These are phyloP conservation scores for Hypoxylon cercidicola DNA, from an alignment of 495 filamentous ascomycete species.

Conservation along the genomic window DNA sequence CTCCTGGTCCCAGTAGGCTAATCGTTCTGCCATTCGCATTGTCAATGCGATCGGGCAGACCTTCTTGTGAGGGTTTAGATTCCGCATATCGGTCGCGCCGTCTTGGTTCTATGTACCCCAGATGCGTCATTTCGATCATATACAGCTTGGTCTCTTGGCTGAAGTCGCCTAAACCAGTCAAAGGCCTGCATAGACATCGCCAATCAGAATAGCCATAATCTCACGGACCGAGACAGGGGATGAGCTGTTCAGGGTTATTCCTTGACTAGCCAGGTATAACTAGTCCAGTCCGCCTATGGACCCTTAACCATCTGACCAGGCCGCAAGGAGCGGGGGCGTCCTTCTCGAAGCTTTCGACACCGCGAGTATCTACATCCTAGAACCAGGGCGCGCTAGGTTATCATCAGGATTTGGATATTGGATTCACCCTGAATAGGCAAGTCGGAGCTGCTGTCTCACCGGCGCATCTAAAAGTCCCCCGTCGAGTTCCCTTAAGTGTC, in stretches of 20 bases:
- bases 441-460: conserved; percentile 35
- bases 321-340: conserved; percentile 31
- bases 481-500: conserved; percentile 8
- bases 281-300: conserved; percentile 16
- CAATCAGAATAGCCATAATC: conserved; percentile 33
- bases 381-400: conserved; percentile 8
- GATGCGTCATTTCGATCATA: conserved; percentile 41
- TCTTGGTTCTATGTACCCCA: conserved; percentile 36
- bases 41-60: conserved; percentile 30
- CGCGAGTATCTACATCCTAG: conserved; percentile 19
- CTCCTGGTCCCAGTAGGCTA: conserved; percentile 20
- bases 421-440: conserved; percentile 40
- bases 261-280: conserved; percentile 19
- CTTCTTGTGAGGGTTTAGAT: conserved; percentile 19
- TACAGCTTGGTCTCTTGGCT: conserved; percentile 28
- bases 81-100: conserved; percentile 37
- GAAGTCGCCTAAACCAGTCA: conserved; percentile 29
- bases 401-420: conserved; percentile 29
- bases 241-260: conserved; percentile 32
- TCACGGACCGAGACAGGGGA: conserved; percentile 40
- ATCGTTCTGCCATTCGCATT: conserved; percentile 14
- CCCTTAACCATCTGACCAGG: conserved; percentile 12
- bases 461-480: conserved; percentile 24
- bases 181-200: conserved; percentile 23
- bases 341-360: conserved; percentile 42